These are phyloP conservation scores for Rhipidocladum racemiflorum DNA, from an alignment of 176 grass and related monocot genomes.

Conservation along the genomic window DNA sequence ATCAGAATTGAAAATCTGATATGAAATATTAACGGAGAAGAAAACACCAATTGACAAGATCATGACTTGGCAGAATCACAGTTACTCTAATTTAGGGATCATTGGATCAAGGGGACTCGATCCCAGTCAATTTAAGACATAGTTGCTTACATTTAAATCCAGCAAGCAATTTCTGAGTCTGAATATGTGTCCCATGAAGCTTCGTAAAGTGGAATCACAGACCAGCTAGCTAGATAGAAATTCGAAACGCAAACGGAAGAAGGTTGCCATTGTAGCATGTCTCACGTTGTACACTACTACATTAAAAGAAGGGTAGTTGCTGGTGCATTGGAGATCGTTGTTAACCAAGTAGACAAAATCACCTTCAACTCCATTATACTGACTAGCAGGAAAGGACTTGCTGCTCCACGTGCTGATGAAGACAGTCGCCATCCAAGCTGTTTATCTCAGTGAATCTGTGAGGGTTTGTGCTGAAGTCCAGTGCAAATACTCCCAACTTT, in stretches of 20 bases:
- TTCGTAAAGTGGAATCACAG: background rate
- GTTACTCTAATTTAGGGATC: too few relatives aligned
- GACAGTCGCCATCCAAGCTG: too few relatives aligned
- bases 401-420: background rate
- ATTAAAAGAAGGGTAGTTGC: background rate
- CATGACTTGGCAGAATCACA: background rate
- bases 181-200: background rate
- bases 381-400: slow-evolving; percentile 29
- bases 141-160: too few relatives aligned
- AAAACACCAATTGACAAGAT: background rate
- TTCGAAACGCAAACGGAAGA: background rate
- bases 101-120: too few relatives aligned
- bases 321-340: background rate
- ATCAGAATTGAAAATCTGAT: background rate
- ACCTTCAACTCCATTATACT: slow-evolving; percentile 1
- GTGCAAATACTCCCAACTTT: too few relatives aligned
- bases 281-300: background rate
- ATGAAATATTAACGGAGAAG: background rate
- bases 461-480: too few relatives aligned
- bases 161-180: background rate
- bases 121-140: too few relatives aligned
- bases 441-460: too few relatives aligned
- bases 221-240: background rate
- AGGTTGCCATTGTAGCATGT: background rate
- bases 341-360: slow-evolving; percentile 18